Conservation (phyloP, 2,329 filamentous ascomycete species). For the Chalara sp. region DNA sequence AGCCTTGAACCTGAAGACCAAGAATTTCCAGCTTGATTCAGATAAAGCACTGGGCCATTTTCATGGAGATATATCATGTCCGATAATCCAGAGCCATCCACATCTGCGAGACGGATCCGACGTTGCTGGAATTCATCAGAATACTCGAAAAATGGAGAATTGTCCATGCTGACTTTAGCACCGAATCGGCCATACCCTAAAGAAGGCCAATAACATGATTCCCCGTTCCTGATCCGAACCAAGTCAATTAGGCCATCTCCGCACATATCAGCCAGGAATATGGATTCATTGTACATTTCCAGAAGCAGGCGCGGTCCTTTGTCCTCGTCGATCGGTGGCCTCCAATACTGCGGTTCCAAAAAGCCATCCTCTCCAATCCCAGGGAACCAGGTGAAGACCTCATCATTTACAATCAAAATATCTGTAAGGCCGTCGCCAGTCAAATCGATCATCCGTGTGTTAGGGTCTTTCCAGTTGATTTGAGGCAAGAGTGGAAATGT, state of each 20-base stretch:
- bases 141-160: conserved; percentile 1
- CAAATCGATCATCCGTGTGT: background rate
- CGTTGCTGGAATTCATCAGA: background rate
- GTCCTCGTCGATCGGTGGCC: background rate
- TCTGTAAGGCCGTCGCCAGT: background rate
- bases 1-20: background rate
- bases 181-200: conserved; percentile 3
- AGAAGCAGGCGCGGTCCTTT: background rate
- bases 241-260: conserved; percentile 2
- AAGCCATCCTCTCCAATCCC: background rate
- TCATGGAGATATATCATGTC: background rate
- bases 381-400: background rate
- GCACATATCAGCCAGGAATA: conserved; percentile 20
- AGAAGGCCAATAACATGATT: conserved; percentile 4
- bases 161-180: conserved; percentile 2
- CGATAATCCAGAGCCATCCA: conserved; percentile 1
- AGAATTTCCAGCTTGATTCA: background rate
- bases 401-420: conserved; percentile 2
- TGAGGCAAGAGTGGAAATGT: background rate
- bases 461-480: background rate
- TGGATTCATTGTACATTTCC: background rate
- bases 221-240: background rate
- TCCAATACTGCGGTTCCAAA: background rate
- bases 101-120: background rate
- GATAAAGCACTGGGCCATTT: background rate